Base-by-base conservation (phyloP, 164 flowering plant species). In the Liriodendron chinense region DNA sequence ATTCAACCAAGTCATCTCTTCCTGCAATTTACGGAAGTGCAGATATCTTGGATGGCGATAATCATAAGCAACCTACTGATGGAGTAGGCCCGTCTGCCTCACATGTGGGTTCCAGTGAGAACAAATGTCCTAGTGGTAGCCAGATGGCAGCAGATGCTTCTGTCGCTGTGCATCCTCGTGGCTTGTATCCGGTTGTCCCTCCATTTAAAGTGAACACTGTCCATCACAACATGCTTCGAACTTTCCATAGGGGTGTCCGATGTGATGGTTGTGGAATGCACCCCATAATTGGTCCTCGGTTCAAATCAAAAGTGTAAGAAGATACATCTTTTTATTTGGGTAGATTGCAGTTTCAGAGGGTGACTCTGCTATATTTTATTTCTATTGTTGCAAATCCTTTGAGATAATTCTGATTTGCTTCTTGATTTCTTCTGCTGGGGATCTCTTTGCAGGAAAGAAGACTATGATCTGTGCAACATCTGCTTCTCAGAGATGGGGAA, bases 231-330 rank as follows among this genome's bases (percentile, higher is more conserved):
- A 70, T 74, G 78, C 85, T 82, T 7, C 79, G 80, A 48, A 77
- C 85, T 9, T 88, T 92, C 80, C 99, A 96, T 74, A 86, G 72
- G 70, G 97, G 97, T 68, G 82, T 96, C 69, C 84, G 72, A 1
- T 96, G 99, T 76, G 99, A 94, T 87, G 95, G 90, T n/a, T 96
- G 99, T 83, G 96, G 93, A 10, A 87, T 84, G 74, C 81, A 84
- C 84, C 99, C 99, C 18, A 94, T 96, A 20, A 84, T 84, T 68
- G 99, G 99, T 9, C 89, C 95, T 26, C 89, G 99, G n/a, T 94
- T 81, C 86, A 92, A 92, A 80, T 96, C 99, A 6, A 86, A 84
- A 91, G 92, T 89, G 99, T 96, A 89, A 86, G 96, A 56, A 72
- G 43, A 34, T 34, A 7, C 43, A 34, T 34, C 43, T 34, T 34